These are phyloP conservation scores for Monilinia fructicola DNA, from an alignment of 2,329 filamentous ascomycete genomes.

Conservation along the genomic window DNA sequence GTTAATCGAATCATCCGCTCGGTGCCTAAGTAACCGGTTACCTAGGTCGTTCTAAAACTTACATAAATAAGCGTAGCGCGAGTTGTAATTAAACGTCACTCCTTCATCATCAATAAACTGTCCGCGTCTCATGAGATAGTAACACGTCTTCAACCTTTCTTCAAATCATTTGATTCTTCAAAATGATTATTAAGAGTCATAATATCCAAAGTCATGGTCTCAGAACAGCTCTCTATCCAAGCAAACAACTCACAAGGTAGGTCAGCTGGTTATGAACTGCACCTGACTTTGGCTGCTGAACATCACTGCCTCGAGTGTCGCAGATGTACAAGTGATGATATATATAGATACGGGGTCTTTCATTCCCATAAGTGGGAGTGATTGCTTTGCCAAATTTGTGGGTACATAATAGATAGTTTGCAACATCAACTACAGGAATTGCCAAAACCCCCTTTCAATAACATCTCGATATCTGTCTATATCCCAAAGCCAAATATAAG, in stretches of 20 bases:
- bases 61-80: not conserved
- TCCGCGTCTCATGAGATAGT: not conserved
- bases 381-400: not conserved
- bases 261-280: conserved; percentile 16
- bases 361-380: not conserved
- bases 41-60: too few species aligned
- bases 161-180: not conserved
- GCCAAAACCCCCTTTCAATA: not conserved
- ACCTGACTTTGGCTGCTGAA: conserved; percentile 19
- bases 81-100: not conserved
- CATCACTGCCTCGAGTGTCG: conserved; percentile 15
- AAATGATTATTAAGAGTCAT: conserved; percentile 10
- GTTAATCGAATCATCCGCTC: not conserved
- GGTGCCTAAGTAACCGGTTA: too few species aligned
- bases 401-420: not conserved
- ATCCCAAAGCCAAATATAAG: not conserved
- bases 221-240: not conserved
- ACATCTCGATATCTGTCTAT: not conserved
- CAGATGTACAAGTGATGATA: not conserved
- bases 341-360: not conserved
- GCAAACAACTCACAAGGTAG: conserved; percentile 4
- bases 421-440: not conserved
- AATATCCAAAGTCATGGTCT: not conserved
- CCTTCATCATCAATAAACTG: not conserved
- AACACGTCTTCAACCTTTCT: not conserved